Evolutionary conservation across 2,329 filamentous ascomycete genomes (phyloP).

Genomic region (Microdochium bolleyi): DNA sequence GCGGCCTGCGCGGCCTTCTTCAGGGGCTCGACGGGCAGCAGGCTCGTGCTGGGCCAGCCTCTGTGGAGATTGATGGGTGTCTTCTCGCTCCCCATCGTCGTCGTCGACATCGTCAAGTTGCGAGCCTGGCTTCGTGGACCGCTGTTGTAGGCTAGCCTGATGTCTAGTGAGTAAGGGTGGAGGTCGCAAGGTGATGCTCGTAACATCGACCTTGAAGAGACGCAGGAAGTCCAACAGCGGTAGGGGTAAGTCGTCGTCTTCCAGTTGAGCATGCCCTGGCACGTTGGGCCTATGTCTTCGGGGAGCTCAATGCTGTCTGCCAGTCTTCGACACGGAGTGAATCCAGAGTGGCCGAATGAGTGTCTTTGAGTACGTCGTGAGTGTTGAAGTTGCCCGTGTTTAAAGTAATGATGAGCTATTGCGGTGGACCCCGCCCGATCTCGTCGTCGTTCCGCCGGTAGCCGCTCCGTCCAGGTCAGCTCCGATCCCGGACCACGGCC

Average conservation of each 20-base stretch:
- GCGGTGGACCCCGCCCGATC: not conserved
- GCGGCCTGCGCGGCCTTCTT: conserved; percentile 51
- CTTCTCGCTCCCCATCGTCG: conserved; percentile 11
- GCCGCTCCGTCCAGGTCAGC: not conserved
- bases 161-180: no score
- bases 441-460: not conserved
- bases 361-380: no score
- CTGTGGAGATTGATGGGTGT: conserved; percentile 55
- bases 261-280: not conserved
- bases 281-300: not conserved
- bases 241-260: not conserved
- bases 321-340: no score
- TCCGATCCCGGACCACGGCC: no score
- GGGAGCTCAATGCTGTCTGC: no score
- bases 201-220: no score
- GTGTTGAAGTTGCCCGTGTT: no score
- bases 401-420: not conserved
- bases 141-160: not conserved
- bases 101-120: not conserved
- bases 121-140: not conserved
- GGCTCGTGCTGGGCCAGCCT: conserved; percentile 56
- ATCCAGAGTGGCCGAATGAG: no score
- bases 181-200: no score
- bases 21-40: conserved; percentile 60
- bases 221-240: no score